Evolutionary conservation across 2,329 filamentous ascomycete genomes (phyloP).

Genomic region (Alternaria metachromatica): DNA sequence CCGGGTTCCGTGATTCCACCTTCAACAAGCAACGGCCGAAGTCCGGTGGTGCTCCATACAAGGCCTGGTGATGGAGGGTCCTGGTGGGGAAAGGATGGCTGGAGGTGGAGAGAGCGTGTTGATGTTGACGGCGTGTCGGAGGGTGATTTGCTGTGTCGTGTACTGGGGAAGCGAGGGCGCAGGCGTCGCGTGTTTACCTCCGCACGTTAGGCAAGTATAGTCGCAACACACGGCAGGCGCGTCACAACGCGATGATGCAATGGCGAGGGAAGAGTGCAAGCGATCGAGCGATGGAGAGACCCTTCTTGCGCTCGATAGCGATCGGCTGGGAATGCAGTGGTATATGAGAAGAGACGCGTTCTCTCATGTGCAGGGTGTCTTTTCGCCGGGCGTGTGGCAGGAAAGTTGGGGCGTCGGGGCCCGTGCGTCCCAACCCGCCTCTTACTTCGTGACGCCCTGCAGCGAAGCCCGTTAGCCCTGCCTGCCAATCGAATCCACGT

Average conservation of each 20-base stretch:
- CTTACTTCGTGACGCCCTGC: slow-evolving; percentile 14
- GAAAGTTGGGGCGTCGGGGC: slow-evolving; percentile 1
- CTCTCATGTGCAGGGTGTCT: slow-evolving; percentile 27
- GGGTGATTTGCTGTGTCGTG: slow-evolving; percentile 34
- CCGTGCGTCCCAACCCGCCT: slow-evolving; percentile 15
- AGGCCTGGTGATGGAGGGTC: slow-evolving; percentile 29
- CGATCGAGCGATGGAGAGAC: slow-evolving; percentile 29
- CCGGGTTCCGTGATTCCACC: slow-evolving; percentile 27
- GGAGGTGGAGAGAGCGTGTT: slow-evolving; percentile 18
- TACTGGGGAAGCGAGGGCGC: slow-evolving; percentile 22
- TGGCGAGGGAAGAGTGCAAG: slow-evolving; percentile 13
- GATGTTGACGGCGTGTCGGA: slow-evolving; percentile 25
- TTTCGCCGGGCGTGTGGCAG: slow-evolving; percentile 24
- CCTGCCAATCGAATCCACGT: slow-evolving; percentile 24
- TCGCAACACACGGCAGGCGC: slow-evolving; percentile 18
- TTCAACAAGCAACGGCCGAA: slow-evolving; percentile 42
- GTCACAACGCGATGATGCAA: slow-evolving; percentile 23
- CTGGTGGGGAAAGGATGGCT: slow-evolving; percentile 17
- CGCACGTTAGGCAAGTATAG: slow-evolving; percentile 23
- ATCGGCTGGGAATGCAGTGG: slow-evolving; percentile 33
- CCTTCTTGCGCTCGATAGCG: slow-evolving; percentile 31
- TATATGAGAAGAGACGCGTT: slow-evolving; percentile 32
- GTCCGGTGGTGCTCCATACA: slow-evolving; percentile 43
- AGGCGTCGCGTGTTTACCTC: slow-evolving; percentile 31
- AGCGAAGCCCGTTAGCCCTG: slow-evolving; percentile 21